phyloP scores from a whole-genome alignment of 768 basidiomycete species.

The Pisolithus sp. region DNA sequence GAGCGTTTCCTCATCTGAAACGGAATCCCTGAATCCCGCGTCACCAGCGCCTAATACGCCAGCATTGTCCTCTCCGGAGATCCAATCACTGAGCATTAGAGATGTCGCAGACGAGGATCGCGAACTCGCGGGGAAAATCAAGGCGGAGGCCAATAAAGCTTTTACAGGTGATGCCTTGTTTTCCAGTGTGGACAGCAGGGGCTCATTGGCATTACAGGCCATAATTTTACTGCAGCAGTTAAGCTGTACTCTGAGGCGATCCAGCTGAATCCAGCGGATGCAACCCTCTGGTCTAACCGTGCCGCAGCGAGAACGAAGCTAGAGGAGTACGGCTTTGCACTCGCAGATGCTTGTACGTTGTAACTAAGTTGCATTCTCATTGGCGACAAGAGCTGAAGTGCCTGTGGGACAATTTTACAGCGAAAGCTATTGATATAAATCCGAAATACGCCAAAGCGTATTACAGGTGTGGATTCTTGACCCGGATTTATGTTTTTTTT shows the following conservation, averaged over 20 bases:
- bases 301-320: constrained; percentile 90
- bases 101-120: constrained; percentile 69
- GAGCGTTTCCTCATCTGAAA: constrained; percentile 18
- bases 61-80: constrained; percentile 54
- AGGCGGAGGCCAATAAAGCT: constrained; percentile 83
- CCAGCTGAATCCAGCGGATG: constrained; percentile 78
- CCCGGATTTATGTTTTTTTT: background rate
- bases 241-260: constrained; percentile 80
- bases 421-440: constrained; percentile 81
- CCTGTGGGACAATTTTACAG: constrained; percentile 30
- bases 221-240: constrained; percentile 73
- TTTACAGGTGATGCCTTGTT: constrained; percentile 52
- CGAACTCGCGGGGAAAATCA: constrained; percentile 62
- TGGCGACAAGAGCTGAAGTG: constrained; percentile 12
- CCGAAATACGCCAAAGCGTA: constrained; percentile 87
- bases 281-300: constrained; percentile 91
- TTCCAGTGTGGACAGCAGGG: too few species aligned
- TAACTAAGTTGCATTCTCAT: background rate
- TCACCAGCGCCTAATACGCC: constrained; percentile 48
- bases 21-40: constrained; percentile 19
- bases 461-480: constrained; percentile 51
- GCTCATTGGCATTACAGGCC: constrained; percentile 33
- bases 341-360: constrained; percentile 75
- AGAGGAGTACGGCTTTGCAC: constrained; percentile 90
- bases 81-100: constrained; percentile 43